Base-by-base conservation (phyloP, 192 early-diverging fungal species). In the Gaertneriomyces sp. region DNA sequence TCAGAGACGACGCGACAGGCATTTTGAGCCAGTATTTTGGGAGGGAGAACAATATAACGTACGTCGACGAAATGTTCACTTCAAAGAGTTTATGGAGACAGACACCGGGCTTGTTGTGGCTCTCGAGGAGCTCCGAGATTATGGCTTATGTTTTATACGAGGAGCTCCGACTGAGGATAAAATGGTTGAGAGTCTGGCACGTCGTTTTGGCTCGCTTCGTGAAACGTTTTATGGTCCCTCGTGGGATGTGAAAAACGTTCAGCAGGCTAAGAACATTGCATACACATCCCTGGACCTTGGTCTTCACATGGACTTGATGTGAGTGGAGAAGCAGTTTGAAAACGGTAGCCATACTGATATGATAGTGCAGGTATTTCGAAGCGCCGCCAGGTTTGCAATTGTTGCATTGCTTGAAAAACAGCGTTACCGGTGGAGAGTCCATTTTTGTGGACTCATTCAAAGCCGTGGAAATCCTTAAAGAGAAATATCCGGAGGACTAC, bases 231-330 rank as follows among this genome's bases (percentile, higher is more conserved):
- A 93, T 76, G 90, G 90, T 4, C 53, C 70, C 7, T 80, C 81
- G 16, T 92, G 86, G 83, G 83, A 93, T 74, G 91, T 93, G 40
- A 89, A 88, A 73, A 88, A 79, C 44, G 74, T 87, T 3, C 82
- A 82, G 5, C 74, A 90, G 51, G 81, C 89, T 10, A 90, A 85
- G 60, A 93, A 93, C 74, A 90, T 93, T 74, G 91, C 91, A 4
- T 93, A 93, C 66, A 92, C 91, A 0, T 79, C 75, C 52, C 76
- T 93, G 25, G 79, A 87, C 64, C 78, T 93, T 14, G 90, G 90
- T 0, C 81, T 91, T 45, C 91, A 93, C 65, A 92, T 92, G 91
- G 91, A 93, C 80, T 73, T 93, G 45, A 72, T 92, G 90, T 90
- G 82, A 73, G 82, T 66, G 47, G 47, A 1, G 47, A n/a, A 17